phyloP scores from a whole-genome alignment of 768 basidiomycete species.

The Hebeloma cylindrosporum region DNA sequence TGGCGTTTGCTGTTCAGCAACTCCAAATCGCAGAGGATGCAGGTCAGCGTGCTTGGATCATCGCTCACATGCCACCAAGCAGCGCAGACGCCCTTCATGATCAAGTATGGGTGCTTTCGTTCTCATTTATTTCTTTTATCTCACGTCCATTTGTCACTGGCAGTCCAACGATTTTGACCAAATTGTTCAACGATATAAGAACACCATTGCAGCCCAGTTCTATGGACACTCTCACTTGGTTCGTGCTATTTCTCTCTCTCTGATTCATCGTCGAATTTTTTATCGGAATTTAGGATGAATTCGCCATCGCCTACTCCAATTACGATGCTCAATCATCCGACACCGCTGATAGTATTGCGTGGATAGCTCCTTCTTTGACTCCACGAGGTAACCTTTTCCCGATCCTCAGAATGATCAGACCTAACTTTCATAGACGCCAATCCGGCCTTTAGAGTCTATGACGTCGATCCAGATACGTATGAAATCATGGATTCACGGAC shows the following conservation, averaged over 20 bases:
- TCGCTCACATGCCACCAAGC: slow-evolving; percentile 59
- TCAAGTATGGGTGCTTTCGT: slow-evolving; percentile 44
- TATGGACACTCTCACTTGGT: slow-evolving; percentile 58
- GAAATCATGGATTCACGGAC: slow-evolving; percentile 61
- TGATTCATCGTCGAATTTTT: background rate
- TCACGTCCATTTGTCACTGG: background rate
- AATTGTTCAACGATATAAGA: slow-evolving; percentile 56
- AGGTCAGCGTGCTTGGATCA: slow-evolving; percentile 62
- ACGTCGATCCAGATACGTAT: slow-evolving; percentile 65
- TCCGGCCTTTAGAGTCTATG: slow-evolving; percentile 59
- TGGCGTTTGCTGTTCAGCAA: slow-evolving; percentile 52
- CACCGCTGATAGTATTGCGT: slow-evolving; percentile 47
- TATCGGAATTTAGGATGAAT: slow-evolving; percentile 46
- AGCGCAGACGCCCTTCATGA: slow-evolving; percentile 48
- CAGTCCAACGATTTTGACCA: slow-evolving; percentile 67
- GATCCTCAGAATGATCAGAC: background rate
- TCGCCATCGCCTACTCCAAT: slow-evolving; percentile 59
- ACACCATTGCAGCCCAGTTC: slow-evolving; percentile 60
- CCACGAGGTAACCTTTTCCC: slow-evolving; percentile 44
- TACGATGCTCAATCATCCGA: slow-evolving; percentile 43
- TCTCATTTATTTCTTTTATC: background rate
- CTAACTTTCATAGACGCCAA: slow-evolving; percentile 41
- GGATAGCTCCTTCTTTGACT: slow-evolving; percentile 56
- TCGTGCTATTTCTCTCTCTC: background rate
- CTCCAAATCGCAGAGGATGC: slow-evolving; percentile 60